Percentiles rank a stretch among this genome's conserved stretches.
Conservation (phyloP, 345 rosid species). For the Eucalyptus regnans region DNA sequence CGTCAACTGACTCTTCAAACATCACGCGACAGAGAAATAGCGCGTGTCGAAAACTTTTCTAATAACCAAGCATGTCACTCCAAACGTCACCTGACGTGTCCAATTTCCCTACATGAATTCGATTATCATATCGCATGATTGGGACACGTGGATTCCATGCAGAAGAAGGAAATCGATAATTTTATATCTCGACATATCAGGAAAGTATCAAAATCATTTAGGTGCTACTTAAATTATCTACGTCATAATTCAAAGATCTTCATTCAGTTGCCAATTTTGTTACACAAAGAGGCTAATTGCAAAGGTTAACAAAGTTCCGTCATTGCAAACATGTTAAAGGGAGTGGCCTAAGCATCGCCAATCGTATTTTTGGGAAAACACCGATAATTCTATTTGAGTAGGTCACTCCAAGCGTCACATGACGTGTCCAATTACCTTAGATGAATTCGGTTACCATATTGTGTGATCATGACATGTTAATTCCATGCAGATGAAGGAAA, state of each 20-base stretch:
- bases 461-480: not conserved
- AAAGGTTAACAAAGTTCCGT: no score
- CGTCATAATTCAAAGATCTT: not conserved
- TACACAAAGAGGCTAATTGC: not conserved
- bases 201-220: not conserved
- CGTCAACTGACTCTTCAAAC: not conserved
- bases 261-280: not conserved
- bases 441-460: not conserved
- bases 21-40: fast-evolving
- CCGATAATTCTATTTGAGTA: no score
- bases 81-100: fast-evolving
- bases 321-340: not conserved
- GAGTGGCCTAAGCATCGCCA: not conserved
- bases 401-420: no score
- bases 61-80: not conserved
- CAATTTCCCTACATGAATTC: not conserved
- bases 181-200: fast-evolving
- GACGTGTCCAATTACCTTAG: not conserved
- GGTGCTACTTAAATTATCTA: no score
- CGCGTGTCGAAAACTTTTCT: not conserved
- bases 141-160: not conserved
- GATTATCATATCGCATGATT: not conserved
- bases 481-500: not conserved
- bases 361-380: no score
- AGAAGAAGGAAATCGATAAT: not conserved